Conservation (phyloP, 2,329 filamentous ascomycete species). For the Diaporthe velutina region DNA sequence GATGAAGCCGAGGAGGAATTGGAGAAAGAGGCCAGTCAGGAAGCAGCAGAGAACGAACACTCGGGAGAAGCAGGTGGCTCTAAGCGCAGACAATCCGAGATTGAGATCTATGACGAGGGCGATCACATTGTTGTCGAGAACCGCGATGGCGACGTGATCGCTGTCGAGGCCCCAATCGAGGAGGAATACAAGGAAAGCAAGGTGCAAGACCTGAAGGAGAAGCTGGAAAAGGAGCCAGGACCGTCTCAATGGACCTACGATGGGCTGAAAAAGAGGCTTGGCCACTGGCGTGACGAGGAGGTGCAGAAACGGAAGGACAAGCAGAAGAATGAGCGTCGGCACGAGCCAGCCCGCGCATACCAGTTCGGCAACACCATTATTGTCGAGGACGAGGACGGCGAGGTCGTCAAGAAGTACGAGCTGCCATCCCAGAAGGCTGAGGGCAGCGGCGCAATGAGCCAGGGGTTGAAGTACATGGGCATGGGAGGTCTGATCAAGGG, state of each 20-base stretch:
- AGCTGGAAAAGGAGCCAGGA: conserved; percentile 50
- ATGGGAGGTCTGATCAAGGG: conserved; percentile 60
- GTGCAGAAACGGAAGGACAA: conserved; percentile 73
- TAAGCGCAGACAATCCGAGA: conserved; percentile 38
- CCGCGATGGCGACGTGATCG: conserved; percentile 86
- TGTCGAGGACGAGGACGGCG: conserved; percentile 87
- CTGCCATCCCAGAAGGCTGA: conserved; percentile 69
- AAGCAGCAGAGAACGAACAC: conserved; percentile 21
- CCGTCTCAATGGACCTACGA: conserved; percentile 58
- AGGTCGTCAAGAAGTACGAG: conserved; percentile 88
- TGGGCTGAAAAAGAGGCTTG: conserved; percentile 63
- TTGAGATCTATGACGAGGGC: conserved; percentile 87
- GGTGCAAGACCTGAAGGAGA: conserved; percentile 46
- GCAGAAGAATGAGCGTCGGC: conserved; percentile 65
- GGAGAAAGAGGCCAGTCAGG: conserved; percentile 44
- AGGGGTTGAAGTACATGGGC: conserved; percentile 67
- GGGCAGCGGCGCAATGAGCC: conserved; percentile 54
- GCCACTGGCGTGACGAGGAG: conserved; percentile 70
- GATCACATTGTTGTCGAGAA: conserved; percentile 85
- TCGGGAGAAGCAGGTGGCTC: conserved; percentile 1
- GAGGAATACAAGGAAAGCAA: conserved; percentile 41
- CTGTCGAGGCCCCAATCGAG: conserved; percentile 63
- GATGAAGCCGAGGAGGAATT: conserved; percentile 43
- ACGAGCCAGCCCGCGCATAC: conserved; percentile 84
- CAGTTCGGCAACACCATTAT: conserved; percentile 91